These are phyloP conservation scores for Fomitopsis pulvina DNA, from an alignment of 768 basidiomycete genomes.

Conservation along the genomic window DNA sequence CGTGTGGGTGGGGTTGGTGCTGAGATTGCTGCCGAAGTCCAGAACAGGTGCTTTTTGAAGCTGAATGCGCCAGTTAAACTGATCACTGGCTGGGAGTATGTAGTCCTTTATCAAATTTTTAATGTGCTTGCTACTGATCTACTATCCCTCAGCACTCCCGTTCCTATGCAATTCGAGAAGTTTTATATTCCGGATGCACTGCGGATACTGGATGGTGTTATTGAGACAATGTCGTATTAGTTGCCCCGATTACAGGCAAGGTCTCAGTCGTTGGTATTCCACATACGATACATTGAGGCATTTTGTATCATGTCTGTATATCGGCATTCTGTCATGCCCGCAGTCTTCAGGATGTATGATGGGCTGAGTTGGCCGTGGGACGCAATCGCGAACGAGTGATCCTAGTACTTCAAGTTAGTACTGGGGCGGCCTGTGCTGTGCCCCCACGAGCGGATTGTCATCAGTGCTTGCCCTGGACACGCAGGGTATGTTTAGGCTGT, in stretches of 20 bases:
- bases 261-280: no score
- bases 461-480: no score
- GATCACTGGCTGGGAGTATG: constrained; percentile 93
- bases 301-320: no score
- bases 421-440: no score
- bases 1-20: constrained; percentile 83
- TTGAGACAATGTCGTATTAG: constrained; percentile 76
- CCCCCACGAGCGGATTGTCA: no score
- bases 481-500: no score
- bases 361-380: no score
- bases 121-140: constrained; percentile 1
- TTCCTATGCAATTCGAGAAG: constrained; percentile 82
- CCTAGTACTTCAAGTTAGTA: no score
- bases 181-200: constrained; percentile 88
- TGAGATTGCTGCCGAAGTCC: constrained; percentile 88
- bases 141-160: constrained; percentile 54
- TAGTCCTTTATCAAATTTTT: constrained; percentile 18
- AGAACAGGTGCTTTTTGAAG: constrained; percentile 83
- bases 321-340: no score
- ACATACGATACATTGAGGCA: not conserved
- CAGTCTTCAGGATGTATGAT: no score
- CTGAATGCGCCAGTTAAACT: constrained; percentile 83
- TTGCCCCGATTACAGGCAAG: no score
- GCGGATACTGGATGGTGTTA: constrained; percentile 73
- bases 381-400: no score